Evolutionary conservation across 1,284 basidiomycete species (phyloP), one percentile per base, ranked within the genome.

Genomic region (Porodaedalea pini): DNA sequence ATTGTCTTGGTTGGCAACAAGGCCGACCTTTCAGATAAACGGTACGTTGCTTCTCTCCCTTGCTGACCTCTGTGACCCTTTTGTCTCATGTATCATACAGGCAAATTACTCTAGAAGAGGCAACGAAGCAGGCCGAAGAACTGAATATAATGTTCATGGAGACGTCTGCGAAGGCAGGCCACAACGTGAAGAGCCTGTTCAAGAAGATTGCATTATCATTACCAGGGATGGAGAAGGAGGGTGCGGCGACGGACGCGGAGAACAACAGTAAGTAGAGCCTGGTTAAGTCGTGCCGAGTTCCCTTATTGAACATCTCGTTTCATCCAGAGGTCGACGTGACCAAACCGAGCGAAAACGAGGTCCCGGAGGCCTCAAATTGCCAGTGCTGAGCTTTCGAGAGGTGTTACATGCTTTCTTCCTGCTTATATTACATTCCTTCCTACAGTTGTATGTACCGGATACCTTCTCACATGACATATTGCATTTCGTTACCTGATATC

Each of bases 1-100:
- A 98, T 99, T 65, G 96, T 98, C 15, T 78, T 99, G 13, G 97
- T 99, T 4, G 97, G 97, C 50, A 99, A 99, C 78, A 99, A 99
- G 80, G 97, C 97, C 17, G 97, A 99, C 76, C 75, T 98, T 62
- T 92, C 90, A 34, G 92, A 94, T 71, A 94, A 94, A 71, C 85
- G 92, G 91, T 92, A 58, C n/a, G 73, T 68, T 34, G 8, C 27
- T 19, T 41, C 34, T 51, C 36, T 41, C 48, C n/a, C 45, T 54
- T 54, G 43, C 54, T 43, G 58, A 45, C 19, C 21, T 59, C 39
- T 44, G 15, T 47, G 29, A 4, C 29, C 6, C 32, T 5, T 19
- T 43, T 3, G 6, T 19, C 11, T 53, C 21, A 39, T 53, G 27
- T 29, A 45, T 37, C 43, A 25, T 54, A 31, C 66, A 97, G 95